phyloP scores from a whole-genome alignment of 768 basidiomycete species.

The Psilocybe cubensis region DNA sequence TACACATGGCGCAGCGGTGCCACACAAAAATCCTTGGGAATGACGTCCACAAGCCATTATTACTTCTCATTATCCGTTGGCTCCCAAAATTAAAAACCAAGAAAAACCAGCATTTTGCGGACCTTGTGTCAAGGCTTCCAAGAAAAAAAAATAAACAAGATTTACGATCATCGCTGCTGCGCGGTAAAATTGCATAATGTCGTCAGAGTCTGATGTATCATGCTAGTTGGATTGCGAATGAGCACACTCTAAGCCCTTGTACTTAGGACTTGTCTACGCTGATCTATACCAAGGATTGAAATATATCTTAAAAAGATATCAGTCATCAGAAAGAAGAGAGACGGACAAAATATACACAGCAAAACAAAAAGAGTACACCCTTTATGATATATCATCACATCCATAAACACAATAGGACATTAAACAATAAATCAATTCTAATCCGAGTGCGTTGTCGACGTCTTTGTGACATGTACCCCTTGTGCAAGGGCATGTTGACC shows the following conservation, averaged over 20 bases:
- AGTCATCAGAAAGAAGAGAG: not conserved
- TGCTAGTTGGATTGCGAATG: no score
- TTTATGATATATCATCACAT: no score
- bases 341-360: not conserved
- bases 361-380: not conserved
- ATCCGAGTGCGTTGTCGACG: conserved; percentile 14
- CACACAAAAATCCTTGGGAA: not conserved
- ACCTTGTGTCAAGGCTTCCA: not conserved
- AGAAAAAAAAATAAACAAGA: no score
- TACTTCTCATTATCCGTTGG: no score
- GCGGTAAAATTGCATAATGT: no score
- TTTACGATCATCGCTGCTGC: not conserved
- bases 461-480: conserved; percentile 12
- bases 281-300: not conserved
- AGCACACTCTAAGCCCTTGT: not conserved
- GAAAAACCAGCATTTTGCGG: not conserved
- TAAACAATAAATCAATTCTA: not conserved
- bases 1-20: not conserved
- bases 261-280: no score
- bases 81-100: not conserved
- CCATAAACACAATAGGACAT: not conserved
- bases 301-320: not conserved
- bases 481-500: conserved; percentile 38
- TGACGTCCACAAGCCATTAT: not conserved
- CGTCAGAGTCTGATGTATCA: no score